Evolutionary conservation across 2,329 filamentous ascomycete genomes (phyloP), one percentile per base, ranked within the genome.

Genomic region (Cordyceps fumosorosea): DNA sequence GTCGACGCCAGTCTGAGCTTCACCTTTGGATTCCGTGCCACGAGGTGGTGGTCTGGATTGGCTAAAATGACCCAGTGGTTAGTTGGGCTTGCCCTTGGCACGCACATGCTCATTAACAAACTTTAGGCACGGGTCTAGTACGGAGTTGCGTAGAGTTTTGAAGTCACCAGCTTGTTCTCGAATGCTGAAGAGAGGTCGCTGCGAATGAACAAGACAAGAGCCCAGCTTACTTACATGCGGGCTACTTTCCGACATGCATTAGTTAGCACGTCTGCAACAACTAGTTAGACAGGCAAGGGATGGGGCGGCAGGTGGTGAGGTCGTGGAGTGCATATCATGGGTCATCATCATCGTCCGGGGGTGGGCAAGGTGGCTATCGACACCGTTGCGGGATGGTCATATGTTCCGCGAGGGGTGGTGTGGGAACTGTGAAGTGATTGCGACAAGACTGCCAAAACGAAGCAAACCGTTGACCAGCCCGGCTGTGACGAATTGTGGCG

Each of bases 321-420:
- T n/a, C 26, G 53, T 56, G 37, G 16, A 29, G 22, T n/a, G 26
- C 6, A 37, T 24, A 34, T 29, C 54, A 16, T 22, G 54, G 54
- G 26, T 40, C 42, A 34, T 32, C 5, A 12, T 47, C 32, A 37
- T 11, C 26, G 42, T 37, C 44, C 26, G 6, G 42, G 54, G 40
- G 16, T 5, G 24, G 22, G 24, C 24, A 26, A 3, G 20, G n/a
- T 29, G 12, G 54, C 20, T 45, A 56, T 56, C 52, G 40, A 24
- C 54, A 56, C 42, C 54, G 24, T 48, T 12, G 24, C 26, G 54
- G 54, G 42, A 56, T n/a, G 12, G 42, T 56, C 54, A 56, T 47
- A 32, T 56, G 54, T 56, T 47, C 26, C 54, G 44, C 11, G 42
- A 56, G 26, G 37, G 54, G 54, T 48, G 54, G 54, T 37, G 54